Conservation (phyloP, 2,329 filamentous ascomycete species). For the Gyromitra esculenta region DNA sequence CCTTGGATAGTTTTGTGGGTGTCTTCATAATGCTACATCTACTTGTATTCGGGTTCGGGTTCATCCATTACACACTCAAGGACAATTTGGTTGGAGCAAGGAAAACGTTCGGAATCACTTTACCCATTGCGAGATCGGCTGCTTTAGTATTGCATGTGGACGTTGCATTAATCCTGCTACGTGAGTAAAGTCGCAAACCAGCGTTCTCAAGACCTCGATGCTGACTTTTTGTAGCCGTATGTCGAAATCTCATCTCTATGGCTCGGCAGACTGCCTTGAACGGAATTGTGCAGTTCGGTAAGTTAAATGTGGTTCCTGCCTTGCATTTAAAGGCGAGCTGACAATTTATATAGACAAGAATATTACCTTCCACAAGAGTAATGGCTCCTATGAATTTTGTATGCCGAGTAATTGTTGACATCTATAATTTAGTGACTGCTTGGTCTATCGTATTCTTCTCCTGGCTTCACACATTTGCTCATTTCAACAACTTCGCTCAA, state of each 20-base stretch:
- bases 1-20: constrained; percentile 73
- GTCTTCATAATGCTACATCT: constrained; percentile 77
- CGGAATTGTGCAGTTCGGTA: constrained; percentile 79
- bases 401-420: constrained; percentile 8
- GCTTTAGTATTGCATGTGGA: constrained; percentile 84
- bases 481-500: constrained; percentile 87
- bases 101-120: constrained; percentile 77
- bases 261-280: constrained; percentile 82
- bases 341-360: constrained; percentile 71
- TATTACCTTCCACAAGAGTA: constrained; percentile 83
- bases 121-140: constrained; percentile 77
- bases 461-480: constrained; percentile 84
- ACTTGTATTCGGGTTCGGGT: constrained; percentile 81
- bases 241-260: constrained; percentile 83
- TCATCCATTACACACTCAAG: constrained; percentile 81
- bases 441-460: constrained; percentile 92
- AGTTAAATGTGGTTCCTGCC: constrained; percentile 17
- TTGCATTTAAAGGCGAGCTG: constrained; percentile 43
- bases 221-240: constrained; percentile 67
- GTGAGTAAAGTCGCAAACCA: constrained; percentile 50
- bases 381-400: not conserved
- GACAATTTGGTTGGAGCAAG: constrained; percentile 75
- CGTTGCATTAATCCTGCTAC: constrained; percentile 79
- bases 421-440: constrained; percentile 67
- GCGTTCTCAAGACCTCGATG: constrained; percentile 7